Base-by-base conservation (phyloP, 805 yeast species). In the Cyberlindnera maclurae region DNA sequence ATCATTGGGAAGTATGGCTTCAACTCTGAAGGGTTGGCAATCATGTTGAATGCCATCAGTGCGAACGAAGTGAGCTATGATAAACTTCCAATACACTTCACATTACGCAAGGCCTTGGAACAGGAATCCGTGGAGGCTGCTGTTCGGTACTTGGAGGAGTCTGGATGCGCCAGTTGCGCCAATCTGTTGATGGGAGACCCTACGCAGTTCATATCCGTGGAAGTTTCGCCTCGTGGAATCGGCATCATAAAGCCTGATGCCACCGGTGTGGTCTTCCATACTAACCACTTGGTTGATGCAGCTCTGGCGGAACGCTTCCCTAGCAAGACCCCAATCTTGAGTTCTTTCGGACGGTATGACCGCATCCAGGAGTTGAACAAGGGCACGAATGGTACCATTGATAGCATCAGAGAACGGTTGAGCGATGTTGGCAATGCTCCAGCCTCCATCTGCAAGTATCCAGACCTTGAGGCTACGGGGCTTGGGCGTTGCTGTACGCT, bases 31-130 rank as follows among this genome's bases (percentile, higher is more conserved):
- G 54, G 53, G 8, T 29, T 50, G 12, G 48, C 49, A 13, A 34
- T 50, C 10, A 46, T 50, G 51, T 30, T 52, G 26, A 52, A 51
- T 39, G 55, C 54, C 3, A 44, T 51, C 7, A 30, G 41, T 2
- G 41, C 68, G 5, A 47, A 47, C 30, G 58, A 55, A 3, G 52
- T 60, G 9, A 54, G 51, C 32, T 44, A 46, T 12, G 39, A 49
- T 13, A 55, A 57, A 36, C 47, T 60, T 28, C 70, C 70, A 5
- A 51, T 64, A 32, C 70, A 65, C 41, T 46, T 65, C 33, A 58
- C 63, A 1, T 41, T 65, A 13, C 50, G 70, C 34, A 50, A 53
- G 30, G 55, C 59, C 3, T 42, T 65, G 37, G 64, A 64, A 32
- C 45, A 50, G 31, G 17, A 34, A 3, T 31, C 43, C n/a, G 46